These are phyloP conservation scores for Hypoxylon fragiforme DNA, from an alignment of 495 filamentous ascomycete species.

Conservation along the genomic window DNA sequence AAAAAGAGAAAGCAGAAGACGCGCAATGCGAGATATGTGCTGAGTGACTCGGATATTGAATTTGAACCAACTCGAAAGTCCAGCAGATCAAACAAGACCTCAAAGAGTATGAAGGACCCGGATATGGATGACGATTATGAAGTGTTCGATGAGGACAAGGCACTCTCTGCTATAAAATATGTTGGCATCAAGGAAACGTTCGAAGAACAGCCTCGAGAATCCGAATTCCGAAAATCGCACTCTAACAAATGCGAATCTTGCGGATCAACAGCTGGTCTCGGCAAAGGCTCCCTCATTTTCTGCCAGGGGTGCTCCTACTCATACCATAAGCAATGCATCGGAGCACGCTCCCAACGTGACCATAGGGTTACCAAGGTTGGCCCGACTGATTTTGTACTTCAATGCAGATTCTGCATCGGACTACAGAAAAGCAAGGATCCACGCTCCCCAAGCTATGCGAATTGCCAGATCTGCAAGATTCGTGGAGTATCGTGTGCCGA, in stretches of 20 bases:
- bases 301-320: conserved; percentile 89
- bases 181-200: conserved; percentile 72
- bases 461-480: conserved; percentile 69
- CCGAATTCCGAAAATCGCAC: conserved; percentile 69
- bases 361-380: conserved; percentile 93
- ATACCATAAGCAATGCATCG: conserved; percentile 83
- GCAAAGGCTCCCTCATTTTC: conserved; percentile 69
- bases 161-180: conserved; percentile 51
- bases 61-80: conserved; percentile 57
- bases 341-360: conserved; percentile 69
- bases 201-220: conserved; percentile 49
- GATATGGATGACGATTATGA: conserved; percentile 56
- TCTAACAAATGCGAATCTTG: conserved; percentile 76
- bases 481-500: conserved; percentile 65
- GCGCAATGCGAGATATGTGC: conserved; percentile 1
- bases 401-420: conserved; percentile 85
- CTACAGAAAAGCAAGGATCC: conserved; percentile 65
- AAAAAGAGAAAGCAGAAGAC: conserved; percentile 13
- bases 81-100: conserved; percentile 48
- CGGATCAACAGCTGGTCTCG: conserved; percentile 40
- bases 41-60: conserved; percentile 47
- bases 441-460: conserved; percentile 66
- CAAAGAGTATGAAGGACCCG: conserved; percentile 64
- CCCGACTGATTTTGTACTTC: conserved; percentile 76
- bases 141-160: conserved; percentile 66